Evolutionary conservation across 805 yeast species (phyloP), one percentile per base, ranked within the genome.

Genomic region (Wickerhamiella lipophila): DNA sequence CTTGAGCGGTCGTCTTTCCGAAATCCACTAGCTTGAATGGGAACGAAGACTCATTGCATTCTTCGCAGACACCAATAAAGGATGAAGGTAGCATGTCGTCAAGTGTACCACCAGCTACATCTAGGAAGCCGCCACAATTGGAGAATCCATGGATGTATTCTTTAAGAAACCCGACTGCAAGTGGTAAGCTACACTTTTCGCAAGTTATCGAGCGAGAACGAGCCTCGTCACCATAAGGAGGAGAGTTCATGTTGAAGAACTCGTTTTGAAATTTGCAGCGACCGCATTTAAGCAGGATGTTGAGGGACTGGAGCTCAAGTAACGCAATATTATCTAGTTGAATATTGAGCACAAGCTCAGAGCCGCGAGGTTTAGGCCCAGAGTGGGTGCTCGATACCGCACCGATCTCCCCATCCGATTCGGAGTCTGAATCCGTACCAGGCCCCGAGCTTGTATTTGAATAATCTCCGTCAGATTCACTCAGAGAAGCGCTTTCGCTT

Each of bases 181-280:
- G 53, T 1, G 60, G 58, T 21, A 59, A 47, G 45, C 60, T 58
- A 50, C 72, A 68, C 46, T 65, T 64, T 9, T 55, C 51, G 51
- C 72, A 68, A 8, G 55, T 44, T 18, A 54, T 56, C 3, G 60
- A 58, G 1, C 57, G 58, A 1, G 65, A 63, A 50, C 60, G 62
- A 4, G 63, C 54, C 19, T 58, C 60, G 29, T 56, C 51, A 2
- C 64, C 67, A 44, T 62, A 63, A 6, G 68, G 64, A 7, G 60
- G 66, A 15, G 68, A 58, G 22, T 56, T 57, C 27, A 68, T 42
- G 41, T 63, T 63, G 29, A 39, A 30, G 30, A 68, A 53, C 36
- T 66, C 68, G 44, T 61, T 63, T 34, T 50, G 48, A 9, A 64
- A 56, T 54, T 65, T 65, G 58, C 72, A 68, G 5, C 68, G 56